Percentiles rank a stretch among this genome's conserved stretches.
Conservation (phyloP, 306 rosid genomes). For the Betula pendula region DNA sequence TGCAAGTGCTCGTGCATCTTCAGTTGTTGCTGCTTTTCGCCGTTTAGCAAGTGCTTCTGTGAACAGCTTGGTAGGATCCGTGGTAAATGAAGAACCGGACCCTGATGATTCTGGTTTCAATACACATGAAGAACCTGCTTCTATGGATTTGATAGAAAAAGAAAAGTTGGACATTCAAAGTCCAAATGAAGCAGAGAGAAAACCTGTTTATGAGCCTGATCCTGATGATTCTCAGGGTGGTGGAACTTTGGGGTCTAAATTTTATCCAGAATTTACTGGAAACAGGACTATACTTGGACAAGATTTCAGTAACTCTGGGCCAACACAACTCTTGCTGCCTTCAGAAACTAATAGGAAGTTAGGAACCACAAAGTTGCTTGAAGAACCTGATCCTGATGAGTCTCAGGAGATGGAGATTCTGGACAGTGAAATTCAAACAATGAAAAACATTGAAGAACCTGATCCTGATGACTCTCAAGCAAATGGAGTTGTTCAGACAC, state of each 20-base stretch:
- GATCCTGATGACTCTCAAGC: constrained; percentile 36
- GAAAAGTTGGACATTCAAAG: constrained; percentile 28
- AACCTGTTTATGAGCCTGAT: constrained; percentile 53
- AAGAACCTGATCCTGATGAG: constrained; percentile 49
- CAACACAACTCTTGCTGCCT: constrained; percentile 23
- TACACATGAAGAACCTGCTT: constrained; percentile 28
- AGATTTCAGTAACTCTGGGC: constrained; percentile 21
- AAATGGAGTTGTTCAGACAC: constrained; percentile 34
- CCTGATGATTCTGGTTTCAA: constrained; percentile 41
- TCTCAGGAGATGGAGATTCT: constrained; percentile 31
- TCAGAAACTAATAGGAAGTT: constrained; percentile 21
- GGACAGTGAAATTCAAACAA: constrained; percentile 29
- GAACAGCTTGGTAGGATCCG: constrained; percentile 36
- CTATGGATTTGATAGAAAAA: constrained; percentile 26
- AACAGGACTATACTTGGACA: constrained; percentile 18
- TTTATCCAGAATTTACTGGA: constrained; percentile 27
- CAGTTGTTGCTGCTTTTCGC: constrained; percentile 76
- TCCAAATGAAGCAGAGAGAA: constrained; percentile 27
- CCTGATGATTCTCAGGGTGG: constrained; percentile 53
- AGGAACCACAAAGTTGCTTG: constrained; percentile 23
- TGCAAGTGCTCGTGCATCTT: constrained; percentile 61
- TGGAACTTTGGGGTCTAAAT: constrained; percentile 24
- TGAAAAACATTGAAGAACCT: constrained; percentile 39
- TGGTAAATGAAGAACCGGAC: constrained; percentile 46
- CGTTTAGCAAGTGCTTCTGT: constrained; percentile 48